Conservation (phyloP, 345 rosid species). For the Limnanthes douglasii region DNA sequence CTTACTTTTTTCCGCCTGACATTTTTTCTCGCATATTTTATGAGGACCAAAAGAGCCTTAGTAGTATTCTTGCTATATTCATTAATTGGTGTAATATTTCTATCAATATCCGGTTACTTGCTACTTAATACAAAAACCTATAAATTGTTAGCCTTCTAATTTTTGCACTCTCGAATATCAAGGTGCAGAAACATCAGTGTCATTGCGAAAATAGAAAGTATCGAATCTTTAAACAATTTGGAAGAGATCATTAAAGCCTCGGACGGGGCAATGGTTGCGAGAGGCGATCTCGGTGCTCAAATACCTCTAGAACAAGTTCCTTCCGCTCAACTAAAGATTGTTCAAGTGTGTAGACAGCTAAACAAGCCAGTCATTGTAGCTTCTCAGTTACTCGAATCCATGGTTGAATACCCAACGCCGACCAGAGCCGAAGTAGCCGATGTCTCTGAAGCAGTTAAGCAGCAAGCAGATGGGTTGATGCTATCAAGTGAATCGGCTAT, state of each 20-base stretch:
- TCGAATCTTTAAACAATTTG: constrained; percentile 58
- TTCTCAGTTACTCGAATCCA: constrained; percentile 69
- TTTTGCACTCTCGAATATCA: no score
- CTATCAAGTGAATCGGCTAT: constrained; percentile 85
- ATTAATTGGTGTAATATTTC: no score
- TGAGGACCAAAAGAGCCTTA: no score
- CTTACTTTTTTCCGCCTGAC: no score
- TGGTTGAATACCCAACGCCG: constrained; percentile 82
- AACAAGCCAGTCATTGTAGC: constrained; percentile 76
- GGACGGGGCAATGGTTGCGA: constrained; percentile 98
- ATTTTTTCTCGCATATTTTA: no score
- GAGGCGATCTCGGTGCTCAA: constrained; percentile 99
- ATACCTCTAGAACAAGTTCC: constrained; percentile 84
- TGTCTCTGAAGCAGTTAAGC: constrained; percentile 81
- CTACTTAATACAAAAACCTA: no score
- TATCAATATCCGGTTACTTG: no score
- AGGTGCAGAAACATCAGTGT: constrained; percentile 54
- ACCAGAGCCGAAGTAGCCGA: constrained; percentile 88
- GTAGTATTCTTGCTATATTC: no score
- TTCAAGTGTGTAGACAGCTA: constrained; percentile 60
- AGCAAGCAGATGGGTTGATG: constrained; percentile 71
- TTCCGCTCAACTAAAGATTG: constrained; percentile 52
- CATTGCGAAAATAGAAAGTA: constrained; percentile 70
- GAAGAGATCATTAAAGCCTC: constrained; percentile 67
- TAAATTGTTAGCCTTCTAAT: no score